Evolutionary conservation across 306 rosid genomes (phyloP).

Genomic region (Cajanus cajan): DNA sequence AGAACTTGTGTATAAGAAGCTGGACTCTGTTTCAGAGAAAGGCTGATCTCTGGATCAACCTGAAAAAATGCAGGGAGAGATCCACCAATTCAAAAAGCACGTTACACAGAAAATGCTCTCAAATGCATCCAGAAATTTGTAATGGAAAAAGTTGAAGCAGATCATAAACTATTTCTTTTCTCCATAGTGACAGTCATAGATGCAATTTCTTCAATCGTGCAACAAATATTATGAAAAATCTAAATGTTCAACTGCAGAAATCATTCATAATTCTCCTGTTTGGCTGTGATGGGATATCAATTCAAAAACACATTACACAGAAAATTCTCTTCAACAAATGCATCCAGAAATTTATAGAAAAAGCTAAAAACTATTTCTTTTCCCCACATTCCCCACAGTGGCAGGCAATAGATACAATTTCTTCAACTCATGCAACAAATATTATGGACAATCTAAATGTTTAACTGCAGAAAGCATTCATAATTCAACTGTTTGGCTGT

Average conservation of each 20-base stretch:
- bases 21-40: slow-evolving; percentile 65
- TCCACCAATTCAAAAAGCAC: slow-evolving; percentile 24
- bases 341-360: too few relatives aligned
- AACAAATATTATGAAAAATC: slow-evolving; percentile 21
- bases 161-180: background rate
- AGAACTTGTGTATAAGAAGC: slow-evolving; percentile 69
- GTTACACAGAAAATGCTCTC: slow-evolving; percentile 5
- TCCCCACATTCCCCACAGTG: too few relatives aligned
- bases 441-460: slow-evolving; percentile 21
- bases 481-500: background rate
- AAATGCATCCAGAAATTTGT: slow-evolving; percentile 14
- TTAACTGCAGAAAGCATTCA: background rate
- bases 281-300: background rate
- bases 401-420: too few relatives aligned
- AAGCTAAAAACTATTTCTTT: too few relatives aligned
- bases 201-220: slow-evolving; percentile 12
- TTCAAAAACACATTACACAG: too few relatives aligned
- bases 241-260: slow-evolving; percentile 1
- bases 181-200: background rate
- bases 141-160: background rate
- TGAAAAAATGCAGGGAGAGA: slow-evolving; percentile 37
- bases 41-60: slow-evolving; percentile 75
- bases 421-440: slow-evolving; percentile 13
- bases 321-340: too few relatives aligned
- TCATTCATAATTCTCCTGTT: slow-evolving; percentile 5